phyloP scores from a whole-genome alignment of 768 basidiomycete genomes.

The Brasilioporus rufonigricans region DNA sequence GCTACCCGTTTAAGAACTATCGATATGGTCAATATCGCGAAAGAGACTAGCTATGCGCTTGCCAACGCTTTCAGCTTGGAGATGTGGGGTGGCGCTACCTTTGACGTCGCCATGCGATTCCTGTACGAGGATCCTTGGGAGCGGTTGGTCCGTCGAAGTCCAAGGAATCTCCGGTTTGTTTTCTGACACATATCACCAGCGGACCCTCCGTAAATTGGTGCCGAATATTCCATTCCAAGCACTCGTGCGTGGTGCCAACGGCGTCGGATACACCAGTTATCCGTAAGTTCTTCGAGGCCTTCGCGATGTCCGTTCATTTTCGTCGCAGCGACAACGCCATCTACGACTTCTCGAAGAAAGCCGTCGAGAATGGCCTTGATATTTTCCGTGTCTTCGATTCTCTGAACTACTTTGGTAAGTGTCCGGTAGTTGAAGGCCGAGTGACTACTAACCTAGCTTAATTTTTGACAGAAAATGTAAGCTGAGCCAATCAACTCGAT shows the following conservation, averaged over 20 bases:
- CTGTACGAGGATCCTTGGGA: constrained; percentile 99
- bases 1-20: constrained; percentile 94
- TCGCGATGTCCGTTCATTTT: constrained; percentile 6
- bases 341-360: constrained; percentile 99
- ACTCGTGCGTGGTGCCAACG: constrained; percentile 97
- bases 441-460: constrained; percentile 2
- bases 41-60: constrained; percentile 93
- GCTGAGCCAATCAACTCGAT: constrained; percentile 16
- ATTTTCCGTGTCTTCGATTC: constrained; percentile 99
- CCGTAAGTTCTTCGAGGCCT: constrained; percentile 54
- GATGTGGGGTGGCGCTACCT: constrained; percentile 99
- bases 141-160: constrained; percentile 61
- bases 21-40: constrained; percentile 98
- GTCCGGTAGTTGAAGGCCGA: background rate
- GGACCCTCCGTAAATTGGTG: constrained; percentile 90
- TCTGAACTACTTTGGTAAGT: constrained; percentile 93
- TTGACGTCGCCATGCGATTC: constrained; percentile 99
- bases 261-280: constrained; percentile 98
- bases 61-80: constrained; percentile 96
- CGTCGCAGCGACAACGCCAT: constrained; percentile 86
- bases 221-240: constrained; percentile 99
- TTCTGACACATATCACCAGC: constrained; percentile 41
- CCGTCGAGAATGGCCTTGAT: constrained; percentile 98
- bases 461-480: constrained; percentile 61
- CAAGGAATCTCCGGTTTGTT: background rate